Evolutionary conservation across 2,329 filamentous ascomycete species (phyloP), one percentile per base, ranked within the genome.

Genomic region (Colletotrichum viniferum): DNA sequence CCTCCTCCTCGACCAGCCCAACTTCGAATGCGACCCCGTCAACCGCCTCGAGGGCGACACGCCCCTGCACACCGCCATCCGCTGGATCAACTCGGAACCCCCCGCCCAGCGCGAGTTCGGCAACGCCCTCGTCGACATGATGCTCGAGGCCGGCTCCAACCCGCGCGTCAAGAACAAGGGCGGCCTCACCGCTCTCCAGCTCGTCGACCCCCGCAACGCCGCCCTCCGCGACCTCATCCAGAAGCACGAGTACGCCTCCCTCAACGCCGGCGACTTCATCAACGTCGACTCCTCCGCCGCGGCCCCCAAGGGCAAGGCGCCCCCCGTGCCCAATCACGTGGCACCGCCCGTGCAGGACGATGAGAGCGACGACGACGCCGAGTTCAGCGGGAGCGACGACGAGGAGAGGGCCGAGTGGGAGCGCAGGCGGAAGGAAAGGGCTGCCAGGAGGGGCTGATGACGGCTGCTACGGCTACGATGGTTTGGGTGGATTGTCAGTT

Each of bases 21-120:
- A 93, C 79, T 93, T 97, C 83, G 95, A 97, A 86, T 96, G 96
- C 86, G 95, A 97, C 86, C 94, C 94, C 70, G 81, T 92, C 80
- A 94, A 92, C 86, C 91, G 90, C 79, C 83, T 90, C 81, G 94
- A 96, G 75, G 90, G 91, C 77, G 94, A 97, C 85, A 96, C 94
- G 4, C 94, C 94, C 34, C 89, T 97, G 74, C 95, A 97, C 88
- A 91, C 91, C 81, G 94, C 92, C 71, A 92, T 97, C 79, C 90
- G 93, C 81, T 96, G 92, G 89, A 90, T 94, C 86, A 96, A 96
- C 88, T 85, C 86, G 71, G 90, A 94, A 80, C 88, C 90, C 43
- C 86, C 89, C 60, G 89, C 88, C 71, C 92, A 94, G 83, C 90
- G 91, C 84, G 87, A 90, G 76, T 91, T 91, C 78, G 94, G 93